Conservation (phyloP, 2,329 filamentous ascomycete species). For the Cadophora sp. region DNA sequence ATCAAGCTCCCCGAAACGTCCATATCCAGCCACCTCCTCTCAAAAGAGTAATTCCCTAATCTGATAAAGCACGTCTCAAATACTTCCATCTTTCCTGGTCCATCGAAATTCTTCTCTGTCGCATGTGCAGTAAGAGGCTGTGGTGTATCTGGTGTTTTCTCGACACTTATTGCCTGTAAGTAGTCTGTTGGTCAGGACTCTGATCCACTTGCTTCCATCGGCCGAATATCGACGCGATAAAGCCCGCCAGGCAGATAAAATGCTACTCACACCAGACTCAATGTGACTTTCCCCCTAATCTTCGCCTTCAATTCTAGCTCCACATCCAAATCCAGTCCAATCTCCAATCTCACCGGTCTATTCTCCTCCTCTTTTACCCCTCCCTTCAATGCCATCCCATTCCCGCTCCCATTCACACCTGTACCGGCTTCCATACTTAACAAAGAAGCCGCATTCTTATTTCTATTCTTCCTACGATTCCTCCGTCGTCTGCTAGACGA, state of each 20-base stretch:
- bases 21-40: slow-evolving; percentile 25
- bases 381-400: not conserved
- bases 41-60: slow-evolving; percentile 21
- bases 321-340: slow-evolving; percentile 29
- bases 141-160: slow-evolving; percentile 18
- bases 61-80: slow-evolving; percentile 26
- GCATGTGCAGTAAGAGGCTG: not conserved
- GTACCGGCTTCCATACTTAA: not conserved
- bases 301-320: slow-evolving; percentile 30
- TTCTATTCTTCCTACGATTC: slow-evolving; percentile 17
- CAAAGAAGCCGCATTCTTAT: slow-evolving; percentile 11
- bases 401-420: not conserved
- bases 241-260: not conserved
- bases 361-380: slow-evolving; percentile 12
- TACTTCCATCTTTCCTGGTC: slow-evolving; percentile 15
- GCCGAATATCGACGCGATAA: not conserved
- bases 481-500: slow-evolving; percentile 18
- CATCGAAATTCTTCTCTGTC: slow-evolving; percentile 16
- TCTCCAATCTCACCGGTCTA: slow-evolving; percentile 27
- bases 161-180: slow-evolving; percentile 28
- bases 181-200: slow-evolving; percentile 15
- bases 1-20: slow-evolving; percentile 26
- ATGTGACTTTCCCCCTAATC: slow-evolving; percentile 27
- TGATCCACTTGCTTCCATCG: not conserved
- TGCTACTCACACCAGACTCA: slow-evolving; percentile 27